These are phyloP conservation scores for Artomyces pyxidatus DNA, from an alignment of 768 basidiomycete genomes.

Conservation along the genomic window DNA sequence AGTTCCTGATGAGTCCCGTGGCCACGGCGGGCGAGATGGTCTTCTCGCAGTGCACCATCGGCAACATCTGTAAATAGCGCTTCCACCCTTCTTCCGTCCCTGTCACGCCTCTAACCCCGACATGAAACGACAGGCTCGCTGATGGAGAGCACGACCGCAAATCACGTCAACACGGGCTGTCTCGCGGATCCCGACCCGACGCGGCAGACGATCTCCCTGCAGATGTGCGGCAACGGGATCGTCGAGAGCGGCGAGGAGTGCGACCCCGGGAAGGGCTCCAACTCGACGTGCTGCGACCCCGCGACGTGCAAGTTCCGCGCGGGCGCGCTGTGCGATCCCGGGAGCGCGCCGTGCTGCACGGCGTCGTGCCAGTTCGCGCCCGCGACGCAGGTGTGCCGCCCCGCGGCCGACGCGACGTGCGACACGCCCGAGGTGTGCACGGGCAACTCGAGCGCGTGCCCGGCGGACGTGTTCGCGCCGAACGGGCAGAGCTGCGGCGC, in stretches of 20 bases:
- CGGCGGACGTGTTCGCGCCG: conserved; percentile 46
- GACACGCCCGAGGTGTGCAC: conserved; percentile 71
- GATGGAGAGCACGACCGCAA: conserved; percentile 37
- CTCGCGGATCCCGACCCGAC: conserved; percentile 46
- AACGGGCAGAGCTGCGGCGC: conserved; percentile 68
- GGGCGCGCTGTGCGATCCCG: conserved; percentile 73
- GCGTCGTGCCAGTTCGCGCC: conserved; percentile 61
- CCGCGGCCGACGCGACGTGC: conserved; percentile 55
- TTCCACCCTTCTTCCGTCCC: conserved; percentile 1
- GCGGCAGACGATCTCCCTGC: conserved; percentile 41
- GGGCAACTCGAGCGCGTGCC: conserved; percentile 67
- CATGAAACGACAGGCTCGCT: conserved; percentile 41
- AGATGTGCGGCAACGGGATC: conserved; percentile 82
- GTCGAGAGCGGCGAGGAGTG: conserved; percentile 81
- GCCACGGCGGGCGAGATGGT: conserved; percentile 49
- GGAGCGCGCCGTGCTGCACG: conserved; percentile 71
- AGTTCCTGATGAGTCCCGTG: conserved; percentile 84
- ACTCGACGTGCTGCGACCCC: conserved; percentile 66
- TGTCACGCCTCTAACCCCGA: background rate
- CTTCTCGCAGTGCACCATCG: conserved; percentile 75
- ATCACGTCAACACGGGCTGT: conserved; percentile 54
- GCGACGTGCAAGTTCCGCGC: conserved; percentile 65
- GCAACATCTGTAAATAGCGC: conserved; percentile 81
- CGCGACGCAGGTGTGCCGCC: conserved; percentile 59
- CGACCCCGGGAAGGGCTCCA: conserved; percentile 61